Evolutionary conservation across 352 stramenopile genomes (phyloP), one percentile per base, ranked within the genome.

Genomic region (Globisporangium abappressorium): DNA sequence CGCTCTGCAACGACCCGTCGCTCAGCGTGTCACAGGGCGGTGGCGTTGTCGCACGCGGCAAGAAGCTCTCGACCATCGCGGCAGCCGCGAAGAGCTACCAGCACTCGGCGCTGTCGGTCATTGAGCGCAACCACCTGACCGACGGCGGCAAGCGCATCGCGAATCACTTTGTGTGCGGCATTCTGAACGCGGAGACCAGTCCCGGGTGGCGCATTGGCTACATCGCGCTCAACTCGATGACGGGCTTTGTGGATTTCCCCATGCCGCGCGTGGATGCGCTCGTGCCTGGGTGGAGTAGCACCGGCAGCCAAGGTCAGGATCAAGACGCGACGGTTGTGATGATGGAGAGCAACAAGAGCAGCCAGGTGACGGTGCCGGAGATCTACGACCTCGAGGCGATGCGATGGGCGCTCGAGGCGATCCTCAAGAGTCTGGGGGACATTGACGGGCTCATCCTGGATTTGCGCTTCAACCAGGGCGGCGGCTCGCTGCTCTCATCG

Each of bases 361-460:
- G 34, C 28, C 46, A 70, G n/a, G 66, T 77, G 49, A 53, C 73
- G 0, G 85, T 95, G 22, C 87, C 87, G 1, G 84, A 93, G 71
- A 86, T 92, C 22, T 95, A 92, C 65, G 87, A 95, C 65, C 64
- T 95, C n/a, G 87, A 95, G 71, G 88, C 85, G 7, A 93, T 95
- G 85, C 85, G 85, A 18, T 95, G 87, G 87, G 89, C 87, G 33
- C 69, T 95, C n/a, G 85, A 95, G 74, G 85, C 87, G 9, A 88
- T 95, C 28, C 77, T 94, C 49, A 70, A 81, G 30, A 79, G 78
- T 8, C 69, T 92, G 6, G 77, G 79, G n/a, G 77, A 84, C 18
- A 62, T 93, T 14, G 83, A 92, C 36, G 87, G 81, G 20, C 64
- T 95, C 20, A 89, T 95, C 60, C 57, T 95, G 43, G 87, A 95